Conservation (phyloP, 176 grass and related monocot genomes). For the Triticum turgidum region DNA sequence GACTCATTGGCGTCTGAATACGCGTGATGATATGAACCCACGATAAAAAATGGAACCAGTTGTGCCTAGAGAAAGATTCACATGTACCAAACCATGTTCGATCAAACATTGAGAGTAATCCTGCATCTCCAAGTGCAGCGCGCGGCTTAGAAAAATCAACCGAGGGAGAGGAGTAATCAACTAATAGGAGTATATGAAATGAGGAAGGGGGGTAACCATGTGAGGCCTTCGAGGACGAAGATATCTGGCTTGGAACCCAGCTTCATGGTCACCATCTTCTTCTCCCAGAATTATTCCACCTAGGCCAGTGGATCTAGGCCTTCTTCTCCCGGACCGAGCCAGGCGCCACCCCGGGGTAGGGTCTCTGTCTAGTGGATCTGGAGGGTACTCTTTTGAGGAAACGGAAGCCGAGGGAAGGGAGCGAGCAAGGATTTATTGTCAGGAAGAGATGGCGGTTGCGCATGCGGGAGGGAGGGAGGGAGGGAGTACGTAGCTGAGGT, state of each 20-base stretch:
- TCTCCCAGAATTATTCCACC: not conserved
- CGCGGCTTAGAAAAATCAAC: not conserved
- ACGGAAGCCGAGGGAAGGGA: constrained; percentile 15
- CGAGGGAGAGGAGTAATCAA: too few species aligned
- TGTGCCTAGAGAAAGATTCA: not conserved
- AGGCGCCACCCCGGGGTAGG: not conserved
- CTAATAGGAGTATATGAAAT: not conserved
- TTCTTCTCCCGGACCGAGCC: not conserved
- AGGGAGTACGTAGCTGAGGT: not conserved
- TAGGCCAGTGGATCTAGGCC: not conserved
- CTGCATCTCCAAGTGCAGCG: not conserved
- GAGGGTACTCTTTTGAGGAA: not conserved
- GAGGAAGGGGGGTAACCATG: constrained; percentile 37
- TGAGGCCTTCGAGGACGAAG: constrained; percentile 63
- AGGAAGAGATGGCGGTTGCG: not conserved
- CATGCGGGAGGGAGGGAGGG: not conserved
- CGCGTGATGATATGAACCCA: not conserved
- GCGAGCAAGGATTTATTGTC: not conserved
- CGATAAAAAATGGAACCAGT: not conserved
- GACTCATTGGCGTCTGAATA: too few species aligned
- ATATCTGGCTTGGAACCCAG: constrained; percentile 63
- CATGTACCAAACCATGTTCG: not conserved
- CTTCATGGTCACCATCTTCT: constrained; percentile 64
- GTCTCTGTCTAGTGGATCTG: not conserved
- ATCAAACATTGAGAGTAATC: not conserved